Evolutionary conservation across 129 eudicot genomes (phyloP).

Genomic region (Helichrysum umbraculigerum): DNA sequence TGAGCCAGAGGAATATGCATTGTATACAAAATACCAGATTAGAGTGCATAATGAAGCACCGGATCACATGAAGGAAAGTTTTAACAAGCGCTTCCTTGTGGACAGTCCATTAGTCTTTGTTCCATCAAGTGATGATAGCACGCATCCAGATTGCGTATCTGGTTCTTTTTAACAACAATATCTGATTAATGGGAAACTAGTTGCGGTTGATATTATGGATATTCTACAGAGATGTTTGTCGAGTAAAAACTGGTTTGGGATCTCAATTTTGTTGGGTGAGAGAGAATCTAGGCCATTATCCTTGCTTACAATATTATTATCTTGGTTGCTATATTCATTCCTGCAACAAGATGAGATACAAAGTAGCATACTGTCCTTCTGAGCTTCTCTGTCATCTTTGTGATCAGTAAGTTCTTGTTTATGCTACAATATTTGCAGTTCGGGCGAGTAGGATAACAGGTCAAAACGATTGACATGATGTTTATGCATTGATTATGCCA

Average conservation of each 20-base stretch:
- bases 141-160: constrained; percentile 75
- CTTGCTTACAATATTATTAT: constrained; percentile 75
- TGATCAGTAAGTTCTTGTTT: too few species aligned
- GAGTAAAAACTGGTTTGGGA: too few species aligned
- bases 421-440: too few species aligned
- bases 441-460: too few species aligned
- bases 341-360: neutral
- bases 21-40: constrained; percentile 68
- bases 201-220: constrained; percentile 84
- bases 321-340: constrained; percentile 90
- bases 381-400: too few species aligned
- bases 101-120: constrained; percentile 68
- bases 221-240: too few species aligned
- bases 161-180: constrained; percentile 96
- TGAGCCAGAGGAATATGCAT: constrained; percentile 72
- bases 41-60: constrained; percentile 73
- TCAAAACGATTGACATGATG: too few species aligned
- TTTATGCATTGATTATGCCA: too few species aligned
- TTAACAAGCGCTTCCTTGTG: constrained; percentile 70
- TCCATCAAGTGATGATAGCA: constrained; percentile 50
- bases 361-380: too few species aligned
- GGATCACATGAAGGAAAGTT: constrained; percentile 57
- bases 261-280: constrained; percentile 78
- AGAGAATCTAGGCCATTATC: constrained; percentile 58
- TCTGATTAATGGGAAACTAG: constrained; percentile 66